phyloP scores from a whole-genome alignment of 805 yeast species.

The Candida patagonica region DNA sequence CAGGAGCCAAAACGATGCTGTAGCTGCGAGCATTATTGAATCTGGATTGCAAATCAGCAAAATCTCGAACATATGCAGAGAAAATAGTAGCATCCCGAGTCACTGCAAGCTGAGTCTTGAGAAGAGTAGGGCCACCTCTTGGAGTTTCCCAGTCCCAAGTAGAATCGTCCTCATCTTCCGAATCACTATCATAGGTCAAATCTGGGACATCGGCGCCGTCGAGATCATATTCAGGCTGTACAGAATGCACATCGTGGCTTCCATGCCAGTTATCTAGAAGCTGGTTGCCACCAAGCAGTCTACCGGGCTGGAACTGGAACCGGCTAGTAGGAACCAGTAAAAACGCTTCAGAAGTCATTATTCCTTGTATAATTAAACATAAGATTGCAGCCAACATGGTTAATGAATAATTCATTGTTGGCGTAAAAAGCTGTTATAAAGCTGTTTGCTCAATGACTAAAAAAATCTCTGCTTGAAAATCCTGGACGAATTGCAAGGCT shows the following conservation, averaged over 20 bases:
- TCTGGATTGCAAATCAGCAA: conserved; percentile 38
- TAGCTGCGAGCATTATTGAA: conserved; percentile 37
- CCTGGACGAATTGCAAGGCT: too few species aligned
- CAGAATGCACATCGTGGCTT: background rate
- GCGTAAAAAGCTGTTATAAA: too few species aligned
- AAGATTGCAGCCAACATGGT: background rate
- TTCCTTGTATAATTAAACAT: background rate
- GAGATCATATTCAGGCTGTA: too few species aligned
- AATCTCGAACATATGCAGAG: conserved; percentile 62
- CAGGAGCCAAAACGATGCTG: conserved; percentile 61
- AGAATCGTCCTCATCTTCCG: background rate
- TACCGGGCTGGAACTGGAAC: background rate
- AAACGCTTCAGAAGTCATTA: background rate
- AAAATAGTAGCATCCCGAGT: conserved; percentile 46
- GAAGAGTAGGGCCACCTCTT: conserved; percentile 24
- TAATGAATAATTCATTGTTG: background rate
- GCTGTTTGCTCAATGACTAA: too few species aligned
- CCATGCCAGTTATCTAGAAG: background rate
- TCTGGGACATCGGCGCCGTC: conserved; percentile 3
- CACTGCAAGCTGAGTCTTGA: conserved; percentile 34
- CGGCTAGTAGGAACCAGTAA: background rate
- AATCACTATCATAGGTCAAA: background rate
- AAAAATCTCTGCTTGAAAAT: too few species aligned
- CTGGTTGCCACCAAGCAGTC: background rate
- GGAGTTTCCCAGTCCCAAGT: conserved; percentile 17